Base-by-base conservation (phyloP, 495 filamentous ascomycete species). In the Daldinia caldariorum region DNA sequence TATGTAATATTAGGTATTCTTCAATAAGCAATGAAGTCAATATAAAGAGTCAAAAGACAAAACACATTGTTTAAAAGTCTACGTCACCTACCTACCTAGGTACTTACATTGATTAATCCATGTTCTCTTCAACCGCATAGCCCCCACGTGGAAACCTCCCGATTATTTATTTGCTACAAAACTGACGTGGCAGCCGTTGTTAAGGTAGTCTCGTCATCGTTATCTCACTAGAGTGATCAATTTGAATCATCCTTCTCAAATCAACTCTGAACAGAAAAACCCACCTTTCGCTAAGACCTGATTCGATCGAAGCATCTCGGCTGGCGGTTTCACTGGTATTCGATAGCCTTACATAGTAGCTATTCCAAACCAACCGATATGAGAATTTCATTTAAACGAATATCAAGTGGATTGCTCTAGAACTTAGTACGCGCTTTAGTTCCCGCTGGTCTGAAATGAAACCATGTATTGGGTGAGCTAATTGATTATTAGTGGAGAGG, bases 81-180 rank as follows among this genome's bases (percentile, higher is more conserved):
- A 26, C 1, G 26, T 26, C n/a, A n/a, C n/a, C n/a, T n/a, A n/a
- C n/a, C n/a, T n/a, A n/a, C n/a, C n/a, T n/a, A n/a, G n/a, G n/a
- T 57, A 34, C 64, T 67, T 39, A 56, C 50, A 63, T 58, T 69
- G 9, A 63, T 34, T 71, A 47, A 47, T 22, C 43, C 1, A 34
- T 50, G 6, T 49, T 56, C 34, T 38, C 39, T 58, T 63, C 20
- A 29, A 14, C 59, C 59, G 45, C n/a, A 32, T 38, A 0, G 41
- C 56, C 65, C 70, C 70, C 70, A 72, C 70, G 70, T 68, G 70
- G 70, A 68, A 72, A 58, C 0, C 39, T 65, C 50, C 49, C 50
- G 70, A 22, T 35, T 68, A 61, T 72, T 65, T 72, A 72, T 72
- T 72, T 72, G 70, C 70, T 72, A 68, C 64, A 61, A 58, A 49